Evolutionary conservation across 768 basidiomycete species (phyloP).

Genomic region (Agrocybe chaxingu): DNA sequence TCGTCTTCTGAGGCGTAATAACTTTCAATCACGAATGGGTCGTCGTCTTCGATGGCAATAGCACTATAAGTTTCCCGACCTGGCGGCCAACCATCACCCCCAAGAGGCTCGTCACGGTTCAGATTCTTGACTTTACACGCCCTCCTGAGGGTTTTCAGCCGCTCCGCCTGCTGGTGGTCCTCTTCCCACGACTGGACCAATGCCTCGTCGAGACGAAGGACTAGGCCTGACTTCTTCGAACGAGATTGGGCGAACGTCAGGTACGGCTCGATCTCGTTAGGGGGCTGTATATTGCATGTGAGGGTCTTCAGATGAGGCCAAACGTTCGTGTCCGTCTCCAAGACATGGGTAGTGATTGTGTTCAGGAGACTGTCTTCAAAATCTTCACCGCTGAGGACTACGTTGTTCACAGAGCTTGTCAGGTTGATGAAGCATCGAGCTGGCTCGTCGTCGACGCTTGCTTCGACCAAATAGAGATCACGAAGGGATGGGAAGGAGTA

Average conservation of each 20-base stretch:
- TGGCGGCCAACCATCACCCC: no score
- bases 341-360: background rate
- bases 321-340: background rate
- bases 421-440: background rate
- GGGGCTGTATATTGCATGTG: constrained; percentile 2
- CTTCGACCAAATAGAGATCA: constrained; percentile 7
- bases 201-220: no score
- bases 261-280: background rate
- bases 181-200: no score
- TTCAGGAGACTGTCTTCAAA: background rate
- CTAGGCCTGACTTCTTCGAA: no score
- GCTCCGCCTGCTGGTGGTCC: no score
- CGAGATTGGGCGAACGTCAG: background rate
- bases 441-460: background rate
- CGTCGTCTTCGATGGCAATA: no score
- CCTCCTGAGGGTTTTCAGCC: no score
- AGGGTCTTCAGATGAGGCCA: constrained; percentile 8
- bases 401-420: constrained; percentile 5
- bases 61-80: no score
- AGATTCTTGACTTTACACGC: no score
- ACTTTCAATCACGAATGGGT: no score
- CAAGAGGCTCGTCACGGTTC: no score
- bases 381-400: constrained; percentile 1
- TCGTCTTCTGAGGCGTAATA: no score
- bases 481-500: constrained; percentile 7